A percentile compares a stretch with the other conserved stretches of the same genome.
Conservation (phyloP, 2,329 filamentous ascomycete genomes). For the Helotiales sp. region DNA sequence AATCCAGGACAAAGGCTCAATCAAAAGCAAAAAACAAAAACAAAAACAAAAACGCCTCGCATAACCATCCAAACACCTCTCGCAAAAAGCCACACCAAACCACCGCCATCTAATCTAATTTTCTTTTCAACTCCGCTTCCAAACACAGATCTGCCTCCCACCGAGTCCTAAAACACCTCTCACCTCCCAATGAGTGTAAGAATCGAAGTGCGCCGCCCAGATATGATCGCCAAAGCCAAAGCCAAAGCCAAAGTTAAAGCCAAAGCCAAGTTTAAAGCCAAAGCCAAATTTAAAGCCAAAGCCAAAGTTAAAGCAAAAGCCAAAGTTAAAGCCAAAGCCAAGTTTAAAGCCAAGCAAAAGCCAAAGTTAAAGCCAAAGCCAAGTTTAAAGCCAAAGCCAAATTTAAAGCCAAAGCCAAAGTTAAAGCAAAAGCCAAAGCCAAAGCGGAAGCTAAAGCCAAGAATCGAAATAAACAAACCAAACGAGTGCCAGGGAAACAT, state of each 20-base stretch:
- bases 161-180: not conserved
- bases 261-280: too few species aligned
- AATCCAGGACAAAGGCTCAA: not conserved
- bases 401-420: not conserved
- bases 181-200: not conserved
- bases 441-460: not conserved
- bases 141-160: not conserved
- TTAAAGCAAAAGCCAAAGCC: too few species aligned
- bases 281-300: too few species aligned
- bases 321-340: too few species aligned
- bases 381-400: not conserved
- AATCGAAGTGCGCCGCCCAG: too few species aligned
- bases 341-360: too few species aligned
- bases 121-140: not conserved
- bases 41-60: not conserved
- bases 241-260: not conserved
- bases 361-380: not conserved
- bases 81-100: not conserved
- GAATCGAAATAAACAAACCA: not conserved
- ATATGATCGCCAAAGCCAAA: too few species aligned
- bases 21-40: too few species aligned
- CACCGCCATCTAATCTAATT: not conserved
- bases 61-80: not conserved
- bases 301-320: not conserved
- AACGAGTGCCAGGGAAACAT: not conserved